Conservation (phyloP, 2,329 filamentous ascomycete species). For the Monilinia aucupariae region DNA sequence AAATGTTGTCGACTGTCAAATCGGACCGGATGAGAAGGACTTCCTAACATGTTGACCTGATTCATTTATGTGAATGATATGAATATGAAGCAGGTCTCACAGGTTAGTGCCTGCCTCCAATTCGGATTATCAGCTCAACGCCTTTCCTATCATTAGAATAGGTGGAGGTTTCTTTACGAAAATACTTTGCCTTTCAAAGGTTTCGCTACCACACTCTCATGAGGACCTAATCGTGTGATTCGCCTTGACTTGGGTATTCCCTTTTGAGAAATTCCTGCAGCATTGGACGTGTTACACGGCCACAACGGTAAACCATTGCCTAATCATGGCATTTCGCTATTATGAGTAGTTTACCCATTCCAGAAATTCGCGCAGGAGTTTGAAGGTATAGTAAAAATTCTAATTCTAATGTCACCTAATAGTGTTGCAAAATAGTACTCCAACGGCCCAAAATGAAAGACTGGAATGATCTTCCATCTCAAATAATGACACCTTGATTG, state of each 20-base stretch:
- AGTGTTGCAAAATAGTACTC: background rate
- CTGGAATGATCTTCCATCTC: background rate
- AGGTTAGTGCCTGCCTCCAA: background rate
- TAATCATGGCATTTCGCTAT: background rate
- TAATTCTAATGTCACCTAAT: background rate
- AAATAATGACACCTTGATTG: background rate
- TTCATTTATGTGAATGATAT: background rate
- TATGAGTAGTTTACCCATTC: background rate
- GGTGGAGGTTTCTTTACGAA: background rate
- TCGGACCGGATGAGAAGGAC: background rate
- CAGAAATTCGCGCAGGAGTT: background rate
- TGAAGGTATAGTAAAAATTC: too few species aligned
- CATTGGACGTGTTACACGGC: background rate
- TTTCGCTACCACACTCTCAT: background rate
- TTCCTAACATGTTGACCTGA: background rate
- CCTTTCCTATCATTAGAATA: background rate
- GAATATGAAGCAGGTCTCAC: background rate
- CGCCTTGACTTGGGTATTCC: background rate
- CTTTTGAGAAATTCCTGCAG: background rate
- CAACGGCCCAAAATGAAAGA: background rate
- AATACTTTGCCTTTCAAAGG: background rate
- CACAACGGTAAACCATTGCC: too few species aligned
- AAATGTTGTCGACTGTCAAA: slow-evolving; percentile 3
- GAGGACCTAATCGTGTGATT: background rate
- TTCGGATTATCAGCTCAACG: background rate